Percentiles rank a stretch among this genome's conserved stretches.
These are phyloP conservation scores for Tetraselmis chui DNA, from an alignment of 139 green algal genomes.

Conservation along the genomic window DNA sequence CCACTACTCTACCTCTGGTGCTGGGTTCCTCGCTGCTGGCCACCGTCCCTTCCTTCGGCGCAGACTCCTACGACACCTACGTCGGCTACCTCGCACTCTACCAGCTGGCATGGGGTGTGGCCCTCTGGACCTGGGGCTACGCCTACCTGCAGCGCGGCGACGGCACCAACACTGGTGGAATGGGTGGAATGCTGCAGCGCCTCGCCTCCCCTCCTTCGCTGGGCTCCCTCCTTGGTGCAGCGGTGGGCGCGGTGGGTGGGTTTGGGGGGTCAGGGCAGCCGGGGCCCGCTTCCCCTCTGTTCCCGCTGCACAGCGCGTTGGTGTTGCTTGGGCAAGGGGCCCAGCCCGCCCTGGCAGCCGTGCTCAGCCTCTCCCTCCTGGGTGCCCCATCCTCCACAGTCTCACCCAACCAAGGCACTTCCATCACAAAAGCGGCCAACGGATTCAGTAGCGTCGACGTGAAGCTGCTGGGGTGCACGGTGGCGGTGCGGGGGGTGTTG, in stretches of 20 bases:
- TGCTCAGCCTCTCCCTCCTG: neutral
- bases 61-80: neutral
- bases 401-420: neutral
- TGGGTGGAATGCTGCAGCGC: neutral
- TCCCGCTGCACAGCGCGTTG: neutral
- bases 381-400: neutral
- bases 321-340: neutral
- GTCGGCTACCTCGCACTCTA: slow-evolving; percentile 1
- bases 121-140: neutral
- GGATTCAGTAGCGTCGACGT: too few species aligned
- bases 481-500: neutral
- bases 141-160: neutral
- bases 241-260: neutral
- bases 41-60: neutral
- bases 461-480: neutral
- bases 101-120: neutral
- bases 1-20: neutral
- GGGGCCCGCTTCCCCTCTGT: neutral
- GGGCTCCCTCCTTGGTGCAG: neutral
- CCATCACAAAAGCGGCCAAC: too few species aligned
- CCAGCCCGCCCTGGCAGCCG: neutral
- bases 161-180: neutral
- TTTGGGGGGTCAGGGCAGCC: neutral
- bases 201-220: neutral
- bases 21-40: neutral